These are phyloP conservation scores for Diaporthe aspalathi DNA, from an alignment of 2,329 filamentous ascomycete genomes.

Conservation along the genomic window DNA sequence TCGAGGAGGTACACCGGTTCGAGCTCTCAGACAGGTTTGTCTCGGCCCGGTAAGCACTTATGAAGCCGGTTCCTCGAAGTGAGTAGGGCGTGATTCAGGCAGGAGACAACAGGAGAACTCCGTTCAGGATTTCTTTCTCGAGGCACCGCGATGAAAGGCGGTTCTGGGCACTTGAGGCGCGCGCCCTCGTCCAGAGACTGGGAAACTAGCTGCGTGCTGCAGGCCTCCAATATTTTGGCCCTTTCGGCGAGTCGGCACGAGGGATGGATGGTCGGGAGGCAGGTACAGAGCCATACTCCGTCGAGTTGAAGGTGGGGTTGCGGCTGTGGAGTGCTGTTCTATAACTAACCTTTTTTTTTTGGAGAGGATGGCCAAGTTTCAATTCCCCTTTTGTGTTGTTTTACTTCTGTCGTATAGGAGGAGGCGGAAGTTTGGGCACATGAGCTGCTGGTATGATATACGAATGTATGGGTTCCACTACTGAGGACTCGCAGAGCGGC, in stretches of 20 bases:
- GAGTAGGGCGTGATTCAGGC: conserved; percentile 10
- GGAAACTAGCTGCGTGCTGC: neutral
- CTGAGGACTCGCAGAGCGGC: neutral
- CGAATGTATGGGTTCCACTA: conserved; percentile 30
- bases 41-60: neutral
- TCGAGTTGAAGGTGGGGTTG: neutral
- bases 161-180: neutral
- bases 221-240: neutral
- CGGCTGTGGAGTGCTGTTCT: conserved; percentile 20
- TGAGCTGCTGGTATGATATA: conserved; percentile 37
- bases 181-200: neutral
- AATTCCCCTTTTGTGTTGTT: conserved; percentile 33
- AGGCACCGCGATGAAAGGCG: neutral
- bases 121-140: neutral
- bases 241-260: neutral
- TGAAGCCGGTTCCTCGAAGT: neutral
- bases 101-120: neutral
- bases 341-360: conserved; percentile 17
- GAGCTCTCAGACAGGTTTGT: neutral
- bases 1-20: neutral
- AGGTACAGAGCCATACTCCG: neutral
- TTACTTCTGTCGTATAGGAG: conserved; percentile 15
- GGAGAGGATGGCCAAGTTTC: conserved; percentile 25
- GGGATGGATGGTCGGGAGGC: neutral
- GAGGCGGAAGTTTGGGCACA: conserved; percentile 27